phyloP scores from a whole-genome alignment of 176 grass and related monocot genomes.

The Olyra latifolia region DNA sequence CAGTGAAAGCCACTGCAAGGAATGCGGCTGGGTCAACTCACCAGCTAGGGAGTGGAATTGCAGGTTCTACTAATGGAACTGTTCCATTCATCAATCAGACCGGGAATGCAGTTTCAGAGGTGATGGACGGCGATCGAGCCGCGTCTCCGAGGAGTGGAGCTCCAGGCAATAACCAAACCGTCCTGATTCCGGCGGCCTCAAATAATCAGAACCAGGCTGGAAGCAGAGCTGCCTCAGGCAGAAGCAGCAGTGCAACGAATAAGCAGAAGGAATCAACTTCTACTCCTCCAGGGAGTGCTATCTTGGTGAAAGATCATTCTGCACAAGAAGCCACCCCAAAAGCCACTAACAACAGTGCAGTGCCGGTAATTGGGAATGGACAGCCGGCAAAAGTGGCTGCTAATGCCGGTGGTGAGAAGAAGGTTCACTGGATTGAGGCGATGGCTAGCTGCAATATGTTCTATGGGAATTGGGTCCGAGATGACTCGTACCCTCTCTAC shows the following conservation, averaged over 20 bases:
- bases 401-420: constrained; percentile 22
- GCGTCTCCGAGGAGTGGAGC: constrained; percentile 26
- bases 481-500: constrained; percentile 87
- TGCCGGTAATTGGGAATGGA: constrained; percentile 17
- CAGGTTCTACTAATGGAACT: constrained; percentile 15
- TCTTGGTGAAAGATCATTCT: constrained; percentile 21
- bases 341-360: constrained; percentile 17
- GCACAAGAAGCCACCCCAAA: neutral
- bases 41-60: constrained; percentile 12
- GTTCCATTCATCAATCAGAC: constrained; percentile 35
- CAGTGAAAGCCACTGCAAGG: constrained; percentile 27
- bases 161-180: constrained; percentile 44
- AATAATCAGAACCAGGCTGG: constrained; percentile 32
- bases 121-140: constrained; percentile 16
- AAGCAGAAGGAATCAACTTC: constrained; percentile 21
- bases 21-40: constrained; percentile 9
- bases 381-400: neutral
- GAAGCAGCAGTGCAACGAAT: constrained; percentile 27
- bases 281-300: constrained; percentile 4
- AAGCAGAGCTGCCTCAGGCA: constrained; percentile 40
- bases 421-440: constrained; percentile 51
- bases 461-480: constrained; percentile 74
- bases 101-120: constrained; percentile 11
- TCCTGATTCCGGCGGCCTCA: constrained; percentile 13
- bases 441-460: constrained; percentile 85